Conservation (phyloP, 331 rosid genomes). For the Quercus lobata region DNA sequence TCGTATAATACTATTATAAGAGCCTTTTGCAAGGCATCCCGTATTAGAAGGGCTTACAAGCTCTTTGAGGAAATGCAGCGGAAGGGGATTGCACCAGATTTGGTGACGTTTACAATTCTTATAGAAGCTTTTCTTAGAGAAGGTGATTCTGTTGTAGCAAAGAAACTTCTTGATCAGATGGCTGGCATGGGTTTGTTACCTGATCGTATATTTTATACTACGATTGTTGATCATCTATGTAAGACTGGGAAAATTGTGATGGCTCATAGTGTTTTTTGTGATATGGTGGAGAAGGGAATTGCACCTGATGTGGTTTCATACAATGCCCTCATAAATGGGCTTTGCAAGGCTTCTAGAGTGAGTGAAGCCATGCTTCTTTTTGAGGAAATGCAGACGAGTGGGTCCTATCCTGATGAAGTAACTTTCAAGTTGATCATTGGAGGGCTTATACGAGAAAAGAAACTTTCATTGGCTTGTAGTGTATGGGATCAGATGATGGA, state of each 20-base stretch:
- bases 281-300: slow-evolving; percentile 70
- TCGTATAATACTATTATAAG: slow-evolving; percentile 74
- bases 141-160: slow-evolving; percentile 53
- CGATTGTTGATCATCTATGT: slow-evolving; percentile 59
- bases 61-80: slow-evolving; percentile 70
- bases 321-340: slow-evolving; percentile 84
- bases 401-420: slow-evolving; percentile 61
- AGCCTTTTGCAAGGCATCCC: slow-evolving; percentile 54
- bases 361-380: slow-evolving; percentile 61
- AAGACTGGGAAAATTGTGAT: slow-evolving; percentile 55
- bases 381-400: slow-evolving; percentile 75
- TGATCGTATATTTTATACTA: slow-evolving; percentile 64
- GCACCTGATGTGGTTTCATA: slow-evolving; percentile 73
- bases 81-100: slow-evolving; percentile 70
- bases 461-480: slow-evolving; percentile 57
- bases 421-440: slow-evolving; percentile 85
- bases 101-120: slow-evolving; percentile 76
- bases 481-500: slow-evolving; percentile 99
- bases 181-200: slow-evolving; percentile 48
- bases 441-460: slow-evolving; percentile 65
- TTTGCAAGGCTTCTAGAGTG: slow-evolving; percentile 63
- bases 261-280: slow-evolving; percentile 58
- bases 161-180: slow-evolving; percentile 73
- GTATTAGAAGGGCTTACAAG: slow-evolving; percentile 58
- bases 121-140: slow-evolving; percentile 63